Percentiles rank a stretch among this genome's conserved stretches.
These are phyloP conservation scores for Thraustochytrium striatum DNA, from an alignment of 352 stramenopile genomes.

Conservation along the genomic window DNA sequence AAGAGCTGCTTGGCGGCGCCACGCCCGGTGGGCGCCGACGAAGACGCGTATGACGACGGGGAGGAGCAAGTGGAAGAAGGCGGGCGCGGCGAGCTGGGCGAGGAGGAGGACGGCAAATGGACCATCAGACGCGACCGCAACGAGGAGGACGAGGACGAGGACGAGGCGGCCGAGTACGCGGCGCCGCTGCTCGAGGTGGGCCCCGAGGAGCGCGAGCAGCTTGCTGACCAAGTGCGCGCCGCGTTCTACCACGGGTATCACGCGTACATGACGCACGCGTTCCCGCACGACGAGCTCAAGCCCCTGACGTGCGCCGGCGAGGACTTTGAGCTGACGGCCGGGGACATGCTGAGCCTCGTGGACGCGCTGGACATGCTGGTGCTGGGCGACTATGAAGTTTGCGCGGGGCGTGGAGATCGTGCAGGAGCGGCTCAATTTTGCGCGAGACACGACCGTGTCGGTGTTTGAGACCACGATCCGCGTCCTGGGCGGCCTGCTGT, in stretches of 20 bases:
- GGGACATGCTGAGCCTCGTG: conserved; percentile 72
- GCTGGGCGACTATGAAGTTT: conserved; percentile 89
- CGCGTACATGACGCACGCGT: conserved; percentile 58
- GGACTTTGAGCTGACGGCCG: conserved; percentile 55
- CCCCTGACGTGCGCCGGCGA: conserved; percentile 61
- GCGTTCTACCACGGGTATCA: conserved; percentile 58
- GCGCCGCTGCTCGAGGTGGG: background rate
- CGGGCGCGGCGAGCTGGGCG: background rate
- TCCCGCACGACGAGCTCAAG: conserved; percentile 54
- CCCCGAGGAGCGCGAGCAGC: background rate
- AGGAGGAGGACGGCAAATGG: background rate
- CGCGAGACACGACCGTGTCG: conserved; percentile 79
- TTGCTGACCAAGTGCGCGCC: conserved; percentile 14
- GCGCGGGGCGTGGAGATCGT: conserved; percentile 15
- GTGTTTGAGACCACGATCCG: conserved; percentile 88
- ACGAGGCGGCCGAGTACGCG: background rate
- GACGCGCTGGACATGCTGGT: conserved; percentile 88
- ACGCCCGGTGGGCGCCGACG: conserved; percentile 1
- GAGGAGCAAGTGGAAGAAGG: background rate
- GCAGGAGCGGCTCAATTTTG: conserved; percentile 58
- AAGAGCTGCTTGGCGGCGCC: background rate
- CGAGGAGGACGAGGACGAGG: background rate
- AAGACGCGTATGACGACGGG: background rate
- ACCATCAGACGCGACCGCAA: conserved; percentile 11
- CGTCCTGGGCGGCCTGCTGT: conserved; percentile 80